Evolutionary conservation across 768 basidiomycete species (phyloP).

Genomic region (Trichaptum fuscoviolaceum): DNA sequence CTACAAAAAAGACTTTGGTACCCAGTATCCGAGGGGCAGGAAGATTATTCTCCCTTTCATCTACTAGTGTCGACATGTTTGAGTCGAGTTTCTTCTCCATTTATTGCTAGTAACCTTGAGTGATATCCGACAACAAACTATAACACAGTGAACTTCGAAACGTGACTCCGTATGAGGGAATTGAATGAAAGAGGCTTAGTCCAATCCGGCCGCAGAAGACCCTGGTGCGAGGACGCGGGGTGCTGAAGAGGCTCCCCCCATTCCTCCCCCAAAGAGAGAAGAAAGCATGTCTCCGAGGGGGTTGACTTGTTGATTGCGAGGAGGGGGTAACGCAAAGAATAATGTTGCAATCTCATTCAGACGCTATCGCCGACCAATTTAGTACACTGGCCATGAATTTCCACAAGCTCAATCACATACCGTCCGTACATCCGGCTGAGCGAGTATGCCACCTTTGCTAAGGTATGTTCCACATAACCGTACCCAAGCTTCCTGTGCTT

Average conservation of each 20-base stretch:
- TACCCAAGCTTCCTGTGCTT: constrained; percentile 78
- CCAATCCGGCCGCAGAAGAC: constrained; percentile 20
- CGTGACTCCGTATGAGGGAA: neutral
- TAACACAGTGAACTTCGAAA: neutral
- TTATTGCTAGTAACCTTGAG: neutral
- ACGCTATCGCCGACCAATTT: constrained; percentile 35
- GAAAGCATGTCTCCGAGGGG: constrained; percentile 88
- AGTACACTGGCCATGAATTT: neutral
- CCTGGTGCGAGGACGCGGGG: constrained; percentile 17
- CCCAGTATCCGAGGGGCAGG: constrained; percentile 67
- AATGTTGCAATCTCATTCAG: constrained; percentile 62
- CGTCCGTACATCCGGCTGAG: constrained; percentile 55
- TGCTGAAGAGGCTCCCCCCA: constrained; percentile 29
- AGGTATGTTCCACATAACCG: constrained; percentile 82
- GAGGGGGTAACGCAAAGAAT: constrained; percentile 86
- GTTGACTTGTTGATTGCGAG: constrained; percentile 64
- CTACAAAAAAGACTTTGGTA: constrained; percentile 94
- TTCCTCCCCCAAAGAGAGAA: constrained; percentile 75
- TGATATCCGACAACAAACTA: neutral
- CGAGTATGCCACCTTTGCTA: constrained; percentile 58
- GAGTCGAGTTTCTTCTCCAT: constrained; percentile 8
- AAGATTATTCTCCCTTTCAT: constrained; percentile 81
- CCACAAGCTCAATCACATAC: constrained; percentile 33
- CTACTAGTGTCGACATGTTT: constrained; percentile 25
- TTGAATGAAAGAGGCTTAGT: constrained; percentile 13